Conservation (phyloP, 2,329 filamentous ascomycete species). For the Phaeosphaeria sp. region DNA sequence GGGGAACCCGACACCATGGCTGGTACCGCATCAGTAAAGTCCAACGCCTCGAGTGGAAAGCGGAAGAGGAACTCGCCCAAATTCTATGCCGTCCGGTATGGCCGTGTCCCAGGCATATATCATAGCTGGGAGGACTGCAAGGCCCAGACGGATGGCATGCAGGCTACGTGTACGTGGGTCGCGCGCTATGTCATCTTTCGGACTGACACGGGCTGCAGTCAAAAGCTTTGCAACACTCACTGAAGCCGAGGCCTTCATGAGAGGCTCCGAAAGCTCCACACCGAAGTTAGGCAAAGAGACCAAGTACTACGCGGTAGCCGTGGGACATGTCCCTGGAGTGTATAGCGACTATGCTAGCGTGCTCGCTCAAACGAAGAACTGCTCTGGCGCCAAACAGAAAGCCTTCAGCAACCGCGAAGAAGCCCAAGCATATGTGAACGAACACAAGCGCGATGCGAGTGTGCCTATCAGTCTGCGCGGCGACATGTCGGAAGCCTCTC, state of each 20-base stretch:
- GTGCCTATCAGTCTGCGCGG: constrained; percentile 35
- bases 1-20: constrained; percentile 21
- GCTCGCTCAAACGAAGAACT: constrained; percentile 74
- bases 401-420: constrained; percentile 63
- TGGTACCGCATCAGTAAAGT: constrained; percentile 26
- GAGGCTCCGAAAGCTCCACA: constrained; percentile 57
- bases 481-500: constrained; percentile 36
- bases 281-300: constrained; percentile 49
- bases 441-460: constrained; percentile 34
- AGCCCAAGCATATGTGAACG: constrained; percentile 76
- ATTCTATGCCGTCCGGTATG: constrained; percentile 69
- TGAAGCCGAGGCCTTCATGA: constrained; percentile 82
- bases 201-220: constrained; percentile 58
- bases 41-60: constrained; percentile 54
- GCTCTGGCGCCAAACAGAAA: constrained; percentile 68
- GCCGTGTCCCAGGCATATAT: constrained; percentile 68
- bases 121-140: constrained; percentile 69
- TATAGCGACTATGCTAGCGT: constrained; percentile 74
- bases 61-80: constrained; percentile 63
- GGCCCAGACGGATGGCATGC: constrained; percentile 66
- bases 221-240: constrained; percentile 77
- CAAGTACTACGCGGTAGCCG: constrained; percentile 67
- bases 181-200: neutral
- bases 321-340: constrained; percentile 65
- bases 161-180: constrained; percentile 45